These are phyloP conservation scores for Penicillium psychrosexuale DNA, from an alignment of 2,329 filamentous ascomycete genomes.

Conservation along the genomic window DNA sequence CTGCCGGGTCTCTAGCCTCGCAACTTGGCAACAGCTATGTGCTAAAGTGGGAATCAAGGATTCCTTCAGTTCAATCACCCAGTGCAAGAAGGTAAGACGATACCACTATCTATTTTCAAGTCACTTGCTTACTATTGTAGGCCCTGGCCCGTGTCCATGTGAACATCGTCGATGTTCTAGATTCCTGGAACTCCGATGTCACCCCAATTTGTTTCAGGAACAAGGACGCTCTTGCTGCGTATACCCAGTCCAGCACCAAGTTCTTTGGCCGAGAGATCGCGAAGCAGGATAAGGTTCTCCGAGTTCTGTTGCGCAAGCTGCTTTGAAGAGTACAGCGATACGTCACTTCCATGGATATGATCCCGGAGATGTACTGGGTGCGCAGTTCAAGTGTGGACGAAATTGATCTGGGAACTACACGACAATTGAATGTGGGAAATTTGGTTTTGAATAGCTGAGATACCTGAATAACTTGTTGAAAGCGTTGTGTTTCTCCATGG, in stretches of 20 bases:
- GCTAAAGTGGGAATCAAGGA: constrained; percentile 20
- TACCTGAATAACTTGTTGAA: too few species aligned
- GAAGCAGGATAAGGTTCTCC: background rate
- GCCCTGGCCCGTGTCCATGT: constrained; percentile 24
- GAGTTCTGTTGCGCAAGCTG: background rate
- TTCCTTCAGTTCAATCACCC: constrained; percentile 18
- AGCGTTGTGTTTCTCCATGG: too few species aligned
- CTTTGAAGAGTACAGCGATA: background rate
- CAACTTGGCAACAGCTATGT: constrained; percentile 27
- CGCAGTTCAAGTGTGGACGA: too few species aligned
- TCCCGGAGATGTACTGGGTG: background rate
- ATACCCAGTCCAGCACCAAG: background rate
- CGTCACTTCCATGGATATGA: background rate
- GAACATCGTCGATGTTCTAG: constrained; percentile 32
- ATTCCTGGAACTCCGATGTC: constrained; percentile 14
- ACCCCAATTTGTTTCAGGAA: background rate
- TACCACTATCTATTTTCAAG: too few species aligned
- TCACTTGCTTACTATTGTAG: constrained; percentile 11
- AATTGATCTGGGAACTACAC: too few species aligned
- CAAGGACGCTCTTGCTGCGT: background rate
- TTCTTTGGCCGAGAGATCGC: background rate
- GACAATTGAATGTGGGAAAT: too few species aligned
- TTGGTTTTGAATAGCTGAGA: too few species aligned
- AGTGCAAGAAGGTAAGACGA: constrained; percentile 27
- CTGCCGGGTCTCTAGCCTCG: constrained; percentile 10